phyloP scores from a whole-genome alignment of 169 alveolate genomes.

The Sarcocystis neurona region DNA sequence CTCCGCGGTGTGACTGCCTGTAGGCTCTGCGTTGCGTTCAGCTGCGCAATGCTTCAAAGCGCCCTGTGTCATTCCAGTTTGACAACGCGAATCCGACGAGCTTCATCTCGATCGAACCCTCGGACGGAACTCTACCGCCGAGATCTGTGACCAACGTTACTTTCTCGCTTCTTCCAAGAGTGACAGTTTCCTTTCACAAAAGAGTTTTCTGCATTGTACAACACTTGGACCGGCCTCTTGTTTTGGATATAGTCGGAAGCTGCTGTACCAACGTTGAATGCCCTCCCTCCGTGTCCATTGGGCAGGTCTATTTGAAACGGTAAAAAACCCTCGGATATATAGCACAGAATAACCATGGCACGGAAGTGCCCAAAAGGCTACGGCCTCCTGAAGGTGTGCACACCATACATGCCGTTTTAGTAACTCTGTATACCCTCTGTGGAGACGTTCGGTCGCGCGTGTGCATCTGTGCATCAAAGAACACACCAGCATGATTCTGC shows the following conservation, averaged over 20 bases:
- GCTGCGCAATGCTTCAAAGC: conserved; percentile 21
- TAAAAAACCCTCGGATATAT: neutral
- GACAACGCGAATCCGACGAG: neutral
- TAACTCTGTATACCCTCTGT: too few relatives aligned
- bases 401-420: too few relatives aligned
- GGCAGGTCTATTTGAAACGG: conserved; percentile 28
- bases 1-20: too few relatives aligned
- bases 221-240: conserved; percentile 2
- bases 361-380: too few relatives aligned
- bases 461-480: too few relatives aligned
- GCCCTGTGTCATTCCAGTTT: neutral
- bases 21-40: too few relatives aligned
- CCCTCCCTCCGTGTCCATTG: neutral
- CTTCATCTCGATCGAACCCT: neutral
- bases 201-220: neutral
- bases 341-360: too few relatives aligned
- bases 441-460: too few relatives aligned
- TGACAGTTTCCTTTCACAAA: neutral
- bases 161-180: neutral
- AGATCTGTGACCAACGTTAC: neutral
- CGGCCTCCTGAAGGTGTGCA: too few relatives aligned
- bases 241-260: conserved; percentile 6
- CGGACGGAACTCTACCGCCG: neutral
- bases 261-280: neutral
- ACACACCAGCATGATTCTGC: too few relatives aligned